Percentiles rank a stretch among this genome's conserved stretches.
phyloP scores from a whole-genome alignment of 2,329 filamentous ascomycete species.

The Alternaria sp. region DNA sequence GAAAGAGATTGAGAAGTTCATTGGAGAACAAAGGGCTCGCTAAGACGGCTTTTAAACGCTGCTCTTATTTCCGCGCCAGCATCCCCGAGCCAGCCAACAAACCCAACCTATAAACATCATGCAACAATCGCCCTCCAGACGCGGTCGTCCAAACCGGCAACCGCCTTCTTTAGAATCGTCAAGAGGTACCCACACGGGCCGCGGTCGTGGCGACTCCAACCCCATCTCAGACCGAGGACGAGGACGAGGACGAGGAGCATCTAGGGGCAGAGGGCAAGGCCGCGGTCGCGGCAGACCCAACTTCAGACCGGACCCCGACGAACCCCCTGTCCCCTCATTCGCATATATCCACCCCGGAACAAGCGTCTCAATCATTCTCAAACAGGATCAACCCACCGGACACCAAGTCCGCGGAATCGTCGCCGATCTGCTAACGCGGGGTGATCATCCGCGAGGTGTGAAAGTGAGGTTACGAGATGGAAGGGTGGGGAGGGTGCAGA shows the following conservation, averaged over 20 bases:
- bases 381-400: slow-evolving; percentile 77
- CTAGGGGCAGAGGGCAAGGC: slow-evolving; percentile 7
- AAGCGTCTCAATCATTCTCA: slow-evolving; percentile 74
- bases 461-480: slow-evolving; percentile 77
- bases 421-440: slow-evolving; percentile 71
- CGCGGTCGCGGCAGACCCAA: slow-evolving; percentile 7
- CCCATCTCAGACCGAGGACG: slow-evolving; percentile 3
- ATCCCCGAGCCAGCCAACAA: not conserved
- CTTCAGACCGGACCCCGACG: slow-evolving; percentile 9
- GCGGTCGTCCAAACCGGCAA: slow-evolving; percentile 39
- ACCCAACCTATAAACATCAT: not conserved
- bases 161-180: slow-evolving; percentile 13
- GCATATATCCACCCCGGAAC: slow-evolving; percentile 62
- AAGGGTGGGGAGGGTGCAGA: slow-evolving; percentile 75
- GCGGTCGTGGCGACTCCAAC: not conserved
- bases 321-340: slow-evolving; percentile 29
- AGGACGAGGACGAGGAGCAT: slow-evolving; percentile 7
- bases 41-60: not conserved
- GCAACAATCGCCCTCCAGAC: slow-evolving; percentile 10
- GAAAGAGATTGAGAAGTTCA: not conserved
- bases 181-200: slow-evolving; percentile 1
- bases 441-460: slow-evolving; percentile 78
- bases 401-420: slow-evolving; percentile 72
- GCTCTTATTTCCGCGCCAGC: not conserved
- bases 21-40: not conserved